Evolutionary conservation across 257 asterid genomes (phyloP), one percentile per base, ranked within the genome.

Genomic region (Nicotiana tomentosiformis): DNA sequence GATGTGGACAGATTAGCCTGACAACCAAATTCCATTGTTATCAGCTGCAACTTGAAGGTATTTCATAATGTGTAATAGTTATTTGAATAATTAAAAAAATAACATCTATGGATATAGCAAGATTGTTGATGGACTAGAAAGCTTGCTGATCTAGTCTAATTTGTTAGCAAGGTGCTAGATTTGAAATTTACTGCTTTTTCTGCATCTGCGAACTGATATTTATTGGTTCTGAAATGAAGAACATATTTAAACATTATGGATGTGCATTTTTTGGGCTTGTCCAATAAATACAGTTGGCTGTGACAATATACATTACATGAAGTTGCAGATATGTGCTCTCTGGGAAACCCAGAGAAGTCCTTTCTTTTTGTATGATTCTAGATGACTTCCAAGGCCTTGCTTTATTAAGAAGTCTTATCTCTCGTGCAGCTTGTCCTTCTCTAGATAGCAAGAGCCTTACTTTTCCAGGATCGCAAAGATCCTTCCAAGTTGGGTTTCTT

Each of bases 1-100:
- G 99, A 96, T 17, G 98, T 96, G 87, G 98, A 94, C 89, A 90
- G 93, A 90, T 91, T 96, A 90, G 88, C 98, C 58, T 90, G 98
- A 35, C 98, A 90, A 84, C 99, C 98, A 37, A 93, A 91, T 82
- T 96, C 98, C 4, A 92, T 96, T 77, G 99, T 96, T 83, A 96
- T 96, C 65, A 96, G 99, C 87, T 93, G 98, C 90, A 96, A 96
- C 84, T 79, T 96, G 69, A 87, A 88, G 97, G 99, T 93, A 87
- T 8, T 39, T 33, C 37, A 33, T 33, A 33, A 33, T 39, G 33
- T 20, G 56, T 8, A 5, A 39, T 70, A 39, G 58, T 39, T 39
- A 70, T 70, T 11, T n/a, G 78, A 70, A n/a, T 39, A 69, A 32
- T 69, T 56, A 69, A 69, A 69, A 56, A 69, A 69, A 51, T 20